Percentiles rank a stretch among this genome's conserved stretches.
phyloP scores from a whole-genome alignment of 805 yeast genomes.

The Candida glaebosa region DNA sequence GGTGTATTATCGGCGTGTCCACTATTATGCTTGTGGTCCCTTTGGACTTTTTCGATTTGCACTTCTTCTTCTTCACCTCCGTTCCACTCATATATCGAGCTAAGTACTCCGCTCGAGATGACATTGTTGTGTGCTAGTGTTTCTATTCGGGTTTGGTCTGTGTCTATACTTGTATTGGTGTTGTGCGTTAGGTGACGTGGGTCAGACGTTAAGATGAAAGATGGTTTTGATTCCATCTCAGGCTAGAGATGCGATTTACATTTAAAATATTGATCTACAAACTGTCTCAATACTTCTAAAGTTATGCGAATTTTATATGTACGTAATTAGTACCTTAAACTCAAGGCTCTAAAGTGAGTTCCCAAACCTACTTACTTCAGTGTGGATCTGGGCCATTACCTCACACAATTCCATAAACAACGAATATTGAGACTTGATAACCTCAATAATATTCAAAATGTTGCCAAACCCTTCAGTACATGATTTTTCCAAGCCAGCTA shows the following conservation, averaged over 20 bases:
- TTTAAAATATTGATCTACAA: no score
- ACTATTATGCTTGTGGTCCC: slow-evolving; percentile 5
- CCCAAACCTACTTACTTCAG: slow-evolving; percentile 20
- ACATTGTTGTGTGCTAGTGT: neutral
- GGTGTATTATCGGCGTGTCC: slow-evolving; percentile 4
- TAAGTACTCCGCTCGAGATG: slow-evolving; percentile 27
- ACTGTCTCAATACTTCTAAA: no score
- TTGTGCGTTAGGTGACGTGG: no score
- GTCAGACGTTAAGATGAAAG: neutral
- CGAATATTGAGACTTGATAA: slow-evolving; percentile 64
- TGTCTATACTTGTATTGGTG: neutral
- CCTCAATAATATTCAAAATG: slow-evolving; percentile 48
- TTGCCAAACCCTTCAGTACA: slow-evolving; percentile 40
- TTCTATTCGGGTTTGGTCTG: neutral
- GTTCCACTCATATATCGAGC: slow-evolving; percentile 23
- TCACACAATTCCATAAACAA: slow-evolving; percentile 75
- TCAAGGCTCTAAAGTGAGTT: neutral
- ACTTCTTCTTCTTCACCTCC: slow-evolving; percentile 15
- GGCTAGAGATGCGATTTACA: neutral
- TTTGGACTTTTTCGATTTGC: slow-evolving; percentile 10
- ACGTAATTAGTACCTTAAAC: no score
- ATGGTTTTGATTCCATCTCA: neutral
- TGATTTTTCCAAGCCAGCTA: slow-evolving; percentile 39
- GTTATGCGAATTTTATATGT: no score
- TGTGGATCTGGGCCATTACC: slow-evolving; percentile 66